Evolutionary conservation across 768 basidiomycete genomes (phyloP).

Genomic region (Lactarius deliciosus): DNA sequence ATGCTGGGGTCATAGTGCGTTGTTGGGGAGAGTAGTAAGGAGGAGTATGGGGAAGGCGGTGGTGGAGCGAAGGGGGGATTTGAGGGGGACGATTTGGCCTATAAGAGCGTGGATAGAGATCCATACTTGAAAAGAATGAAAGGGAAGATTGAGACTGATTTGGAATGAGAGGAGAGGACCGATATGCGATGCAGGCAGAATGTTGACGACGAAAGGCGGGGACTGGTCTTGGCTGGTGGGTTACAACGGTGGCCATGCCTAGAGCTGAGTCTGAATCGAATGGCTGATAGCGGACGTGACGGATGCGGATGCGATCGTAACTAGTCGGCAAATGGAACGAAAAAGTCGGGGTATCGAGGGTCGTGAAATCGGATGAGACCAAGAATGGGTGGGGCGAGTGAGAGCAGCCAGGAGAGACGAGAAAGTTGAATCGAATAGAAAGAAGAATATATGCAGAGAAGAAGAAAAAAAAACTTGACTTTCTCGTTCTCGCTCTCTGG

Average conservation of each 20-base stretch:
- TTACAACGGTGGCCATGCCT: slow-evolving; percentile 24
- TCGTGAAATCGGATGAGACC: slow-evolving; percentile 18
- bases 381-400: slow-evolving; percentile 10
- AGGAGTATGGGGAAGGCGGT: slow-evolving; percentile 17
- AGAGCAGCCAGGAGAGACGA: not conserved
- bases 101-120: slow-evolving; percentile 25
- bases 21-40: slow-evolving; percentile 12
- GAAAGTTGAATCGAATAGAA: not conserved
- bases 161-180: slow-evolving; percentile 10
- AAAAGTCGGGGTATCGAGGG: slow-evolving; percentile 9
- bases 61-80: slow-evolving; percentile 13
- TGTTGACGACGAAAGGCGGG: slow-evolving; percentile 24
- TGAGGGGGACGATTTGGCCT: slow-evolving; percentile 25
- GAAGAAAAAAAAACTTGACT: not conserved
- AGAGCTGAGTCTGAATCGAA: slow-evolving; percentile 25
- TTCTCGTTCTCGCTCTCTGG: slow-evolving; percentile 1
- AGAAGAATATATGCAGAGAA: not conserved
- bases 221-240: slow-evolving; percentile 26
- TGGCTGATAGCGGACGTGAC: slow-evolving; percentile 5
- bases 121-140: slow-evolving; percentile 25
- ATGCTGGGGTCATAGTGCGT: slow-evolving; percentile 14
- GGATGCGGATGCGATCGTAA: slow-evolving; percentile 28
- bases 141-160: slow-evolving; percentile 25
- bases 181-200: slow-evolving; percentile 21
- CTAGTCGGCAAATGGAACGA: slow-evolving; percentile 25